These are phyloP conservation scores for Tylopilus subfusipes DNA, from an alignment of 768 basidiomycete species.

Conservation along the genomic window DNA sequence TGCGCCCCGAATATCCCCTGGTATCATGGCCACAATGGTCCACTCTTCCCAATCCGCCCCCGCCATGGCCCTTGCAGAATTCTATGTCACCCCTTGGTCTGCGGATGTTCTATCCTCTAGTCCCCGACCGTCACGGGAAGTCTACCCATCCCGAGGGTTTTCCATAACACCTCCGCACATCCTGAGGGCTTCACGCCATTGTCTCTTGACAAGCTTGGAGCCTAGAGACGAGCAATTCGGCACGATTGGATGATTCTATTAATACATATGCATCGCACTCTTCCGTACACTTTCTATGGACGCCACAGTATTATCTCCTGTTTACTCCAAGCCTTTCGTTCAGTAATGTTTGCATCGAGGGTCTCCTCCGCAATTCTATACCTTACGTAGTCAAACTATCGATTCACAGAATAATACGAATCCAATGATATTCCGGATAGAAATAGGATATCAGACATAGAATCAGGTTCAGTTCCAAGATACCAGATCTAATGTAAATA, in stretches of 20 bases:
- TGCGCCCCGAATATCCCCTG: not conserved
- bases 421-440: not conserved
- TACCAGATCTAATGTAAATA: not conserved
- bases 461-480: not conserved
- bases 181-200: constrained; percentile 3
- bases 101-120: not conserved
- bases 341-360: not conserved
- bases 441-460: not conserved
- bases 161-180: not conserved
- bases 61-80: not conserved
- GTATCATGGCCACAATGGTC: constrained; percentile 2
- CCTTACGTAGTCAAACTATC: not conserved
- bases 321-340: not conserved
- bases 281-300: not conserved
- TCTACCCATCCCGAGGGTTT: not conserved
- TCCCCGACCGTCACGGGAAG: constrained; percentile 1
- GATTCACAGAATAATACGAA: not conserved
- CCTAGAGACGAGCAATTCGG: not conserved
- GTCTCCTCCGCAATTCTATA: not conserved
- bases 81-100: not conserved
- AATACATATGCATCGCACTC: not conserved
- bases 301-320: not conserved
- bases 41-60: not conserved
- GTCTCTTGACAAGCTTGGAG: constrained; percentile 4
- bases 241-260: constrained; percentile 1